Evolutionary conservation across 2,329 filamentous ascomycete genomes (phyloP), one percentile per base, ranked within the genome.

Genomic region (Xylariales sp.): DNA sequence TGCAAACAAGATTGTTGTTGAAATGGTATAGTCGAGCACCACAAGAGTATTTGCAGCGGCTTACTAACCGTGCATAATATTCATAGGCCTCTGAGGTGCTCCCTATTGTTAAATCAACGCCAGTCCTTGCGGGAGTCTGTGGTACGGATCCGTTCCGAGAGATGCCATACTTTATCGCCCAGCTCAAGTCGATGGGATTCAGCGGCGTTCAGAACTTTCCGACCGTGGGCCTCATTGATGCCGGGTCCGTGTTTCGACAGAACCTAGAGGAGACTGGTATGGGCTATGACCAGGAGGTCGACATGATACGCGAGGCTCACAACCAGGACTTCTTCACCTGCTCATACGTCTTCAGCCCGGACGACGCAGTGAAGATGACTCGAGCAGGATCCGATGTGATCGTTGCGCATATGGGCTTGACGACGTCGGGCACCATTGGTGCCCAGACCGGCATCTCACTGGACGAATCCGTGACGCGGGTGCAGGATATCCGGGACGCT

Each of bases 181-280:
- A 85, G 52, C 62, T 87, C 24, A 71, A 73, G 38, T 69, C 70
- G 2, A 57, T 83, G 13, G 83, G 83, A 0, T 85, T 87, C 46
- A 74, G 75, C 2, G 83, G 83, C 2, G 70, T 86, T 12, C 83
- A 87, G 56, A 87, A 87, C 50, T 87, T 87, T 53, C 83, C 83
- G 1, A 86, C 83, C 0, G 81, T 86, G 2, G 83, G 83, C 0
- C 62, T 87, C 16, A 80, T 86, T 24, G 83, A 87, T 55, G 82
- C 81, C 2, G 32, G 20, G 23, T 43, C 40, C 2, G 68, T 68
- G 11, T 86, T 87, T 53, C 70, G 83, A 11, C 67, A 69, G 16
- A 81, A 82, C 46, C 67, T 88, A 2, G 83, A 87, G 53, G 81
- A 85, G 56, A 86, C 82, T 2, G 81, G 77, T 7, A 87, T 87